Evolutionary conservation across 2,329 filamentous ascomycete genomes (phyloP), one percentile per base, ranked within the genome.

Genomic region (Iodosphaeria phyllophila): DNA sequence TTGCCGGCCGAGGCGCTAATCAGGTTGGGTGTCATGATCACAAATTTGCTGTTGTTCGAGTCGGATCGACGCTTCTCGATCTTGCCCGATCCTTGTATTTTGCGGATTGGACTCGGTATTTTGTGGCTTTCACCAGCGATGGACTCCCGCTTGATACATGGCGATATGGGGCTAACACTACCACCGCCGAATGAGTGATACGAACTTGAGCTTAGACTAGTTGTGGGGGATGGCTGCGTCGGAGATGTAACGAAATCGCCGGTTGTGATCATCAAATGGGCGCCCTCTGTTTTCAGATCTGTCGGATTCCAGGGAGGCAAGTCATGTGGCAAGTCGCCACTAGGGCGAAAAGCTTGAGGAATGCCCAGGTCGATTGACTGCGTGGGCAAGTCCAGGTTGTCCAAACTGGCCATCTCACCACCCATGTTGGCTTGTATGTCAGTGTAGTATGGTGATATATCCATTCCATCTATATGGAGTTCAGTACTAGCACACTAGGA

Each of bases 11-110:
- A 52, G n/a, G 58, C 55, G 33, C 49, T 55, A 41, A 66, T 64
- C 13, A 57, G 56, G 19, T 52, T 56, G 4, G 62, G 60, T 2
- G 61, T 66, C 27, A 67, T 52, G 30, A 67, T 60, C 35, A 66
- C 53, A 37, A 67, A 65, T 28, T 60, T 60, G 35, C 51, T 53
- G 43, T 64, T 64, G 30, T 52, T 49, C 6, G 61, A 39, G 32
- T 58, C 56, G 12, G 50, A 42, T 15, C 31, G 32, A 4, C 40
- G 41, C 28, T 50, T 51, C 19, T 26, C 50, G 7, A 62, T 39
- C 33, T 58, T 56, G 14, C 50, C 43, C 14, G 31, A 33, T 4
- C 41, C 43, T 28, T 51, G 51, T 15, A 58, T 48, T 36, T 53
- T 60, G 22, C 52, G 51, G 19, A 55, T 50, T 13, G 47, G 43